Conservation (phyloP, 257 asterid genomes). For the Handroanthus guayacan region DNA sequence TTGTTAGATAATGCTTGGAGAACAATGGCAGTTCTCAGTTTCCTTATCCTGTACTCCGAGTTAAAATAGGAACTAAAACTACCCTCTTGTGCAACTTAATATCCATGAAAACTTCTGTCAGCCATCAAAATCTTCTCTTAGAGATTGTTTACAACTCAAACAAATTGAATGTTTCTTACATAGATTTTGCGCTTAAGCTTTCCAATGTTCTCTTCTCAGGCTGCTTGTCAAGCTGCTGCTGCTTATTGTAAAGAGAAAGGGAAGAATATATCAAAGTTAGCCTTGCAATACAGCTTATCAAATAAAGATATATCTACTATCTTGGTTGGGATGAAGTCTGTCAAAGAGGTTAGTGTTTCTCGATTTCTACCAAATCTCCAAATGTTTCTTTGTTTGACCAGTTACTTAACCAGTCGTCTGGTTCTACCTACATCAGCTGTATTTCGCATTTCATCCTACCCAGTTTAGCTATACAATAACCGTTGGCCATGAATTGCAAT, state of each 20-base stretch:
- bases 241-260: slow-evolving; percentile 73
- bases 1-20: neutral
- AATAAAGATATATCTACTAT: slow-evolving; percentile 78
- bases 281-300: slow-evolving; percentile 84
- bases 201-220: slow-evolving; percentile 51
- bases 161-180: neutral
- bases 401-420: neutral
- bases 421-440: neutral
- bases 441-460: neutral
- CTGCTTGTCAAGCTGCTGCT: slow-evolving; percentile 85
- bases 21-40: neutral
- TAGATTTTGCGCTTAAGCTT: slow-evolving; percentile 28
- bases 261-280: slow-evolving; percentile 74
- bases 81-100: neutral
- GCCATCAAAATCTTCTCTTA: neutral
- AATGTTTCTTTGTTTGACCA: slow-evolving; percentile 1
- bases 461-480: neutral
- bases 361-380: slow-evolving; percentile 12
- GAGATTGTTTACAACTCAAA: neutral
- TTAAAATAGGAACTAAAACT: neutral
- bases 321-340: slow-evolving; percentile 94
- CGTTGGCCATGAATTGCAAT: neutral
- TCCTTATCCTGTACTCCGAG: neutral
- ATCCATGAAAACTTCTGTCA: neutral
- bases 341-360: slow-evolving; percentile 64